These are phyloP conservation scores for Mortierella sp. DNA, from an alignment of 371 early-diverging fungal genomes.

Conservation along the genomic window DNA sequence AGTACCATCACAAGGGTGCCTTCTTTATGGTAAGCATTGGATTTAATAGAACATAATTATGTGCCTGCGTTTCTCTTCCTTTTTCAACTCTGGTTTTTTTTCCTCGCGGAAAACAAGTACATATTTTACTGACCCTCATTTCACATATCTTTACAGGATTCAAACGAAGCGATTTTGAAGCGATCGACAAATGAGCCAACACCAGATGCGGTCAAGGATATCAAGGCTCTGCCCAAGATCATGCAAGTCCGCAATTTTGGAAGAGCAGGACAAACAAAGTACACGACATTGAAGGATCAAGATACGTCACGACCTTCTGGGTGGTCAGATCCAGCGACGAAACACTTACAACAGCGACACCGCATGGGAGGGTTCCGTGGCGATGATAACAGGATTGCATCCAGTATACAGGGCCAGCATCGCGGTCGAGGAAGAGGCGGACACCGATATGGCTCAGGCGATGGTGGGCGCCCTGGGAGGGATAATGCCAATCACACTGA, in stretches of 20 bases:
- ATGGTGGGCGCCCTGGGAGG: conserved; percentile 8
- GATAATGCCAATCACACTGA: conserved; percentile 30
- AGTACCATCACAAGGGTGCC: conserved; percentile 92
- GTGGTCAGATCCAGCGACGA: conserved; percentile 48
- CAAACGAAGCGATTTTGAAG: conserved; percentile 72
- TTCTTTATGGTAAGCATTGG: conserved; percentile 75
- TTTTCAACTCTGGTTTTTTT: background rate
- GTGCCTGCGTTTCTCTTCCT: too few species aligned
- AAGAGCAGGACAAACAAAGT: conserved; percentile 88
- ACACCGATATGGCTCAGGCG: background rate
- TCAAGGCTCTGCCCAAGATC: conserved; percentile 83
- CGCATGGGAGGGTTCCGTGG: conserved; percentile 46
- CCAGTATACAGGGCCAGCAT: conserved; percentile 23
- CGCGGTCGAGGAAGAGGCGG: conserved; percentile 23
- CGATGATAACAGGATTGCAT: conserved; percentile 42
- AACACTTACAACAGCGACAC: conserved; percentile 28
- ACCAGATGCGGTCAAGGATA: conserved; percentile 76
- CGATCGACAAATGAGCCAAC: conserved; percentile 86
- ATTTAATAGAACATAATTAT: too few species aligned
- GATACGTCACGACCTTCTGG: conserved; percentile 76
- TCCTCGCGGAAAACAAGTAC: background rate
- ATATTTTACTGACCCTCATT: background rate
- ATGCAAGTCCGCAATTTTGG: conserved; percentile 96
- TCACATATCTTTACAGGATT: conserved; percentile 57
- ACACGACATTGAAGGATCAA: conserved; percentile 87